Percentiles rank a stretch among this genome's conserved stretches.
These are phyloP conservation scores for Blastobotrys peoriensis DNA, from an alignment of 805 yeast species.

Conservation along the genomic window DNA sequence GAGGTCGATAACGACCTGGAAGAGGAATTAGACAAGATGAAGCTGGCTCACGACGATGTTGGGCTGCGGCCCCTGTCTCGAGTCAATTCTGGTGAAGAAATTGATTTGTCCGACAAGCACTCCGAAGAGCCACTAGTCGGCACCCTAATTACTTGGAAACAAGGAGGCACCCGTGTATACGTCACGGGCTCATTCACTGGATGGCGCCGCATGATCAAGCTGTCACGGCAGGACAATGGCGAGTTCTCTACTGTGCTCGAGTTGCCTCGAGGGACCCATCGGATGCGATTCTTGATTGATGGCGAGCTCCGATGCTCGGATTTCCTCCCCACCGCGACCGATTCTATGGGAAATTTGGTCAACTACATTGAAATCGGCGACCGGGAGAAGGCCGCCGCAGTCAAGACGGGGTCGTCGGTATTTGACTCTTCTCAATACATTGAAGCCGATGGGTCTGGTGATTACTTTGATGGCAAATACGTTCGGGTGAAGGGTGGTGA, in stretches of 20 bases:
- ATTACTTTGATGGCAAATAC: slow-evolving; percentile 10
- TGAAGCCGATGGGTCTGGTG: slow-evolving; percentile 6
- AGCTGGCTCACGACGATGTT: slow-evolving; percentile 28
- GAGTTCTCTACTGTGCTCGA: slow-evolving; percentile 29
- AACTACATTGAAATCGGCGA: slow-evolving; percentile 54
- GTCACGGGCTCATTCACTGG: slow-evolving; percentile 98
- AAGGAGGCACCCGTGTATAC: slow-evolving; percentile 93
- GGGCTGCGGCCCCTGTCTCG: slow-evolving; percentile 28
- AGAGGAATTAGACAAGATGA: slow-evolving; percentile 47
- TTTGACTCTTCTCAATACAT: neutral
- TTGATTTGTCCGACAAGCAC: slow-evolving; percentile 17
- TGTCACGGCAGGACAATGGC: slow-evolving; percentile 40
- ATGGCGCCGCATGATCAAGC: slow-evolving; percentile 96
- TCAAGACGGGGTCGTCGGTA: slow-evolving; percentile 1
- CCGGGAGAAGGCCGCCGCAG: slow-evolving; percentile 10
- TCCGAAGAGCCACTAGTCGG: slow-evolving; percentile 27
- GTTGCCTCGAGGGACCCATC: slow-evolving; percentile 79
- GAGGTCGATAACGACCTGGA: slow-evolving; percentile 34
- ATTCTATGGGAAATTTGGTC: slow-evolving; percentile 91
- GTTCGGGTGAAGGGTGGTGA: slow-evolving; percentile 21
- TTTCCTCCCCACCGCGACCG: slow-evolving; percentile 88
- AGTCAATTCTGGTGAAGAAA: slow-evolving; percentile 27
- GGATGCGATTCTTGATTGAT: slow-evolving; percentile 89
- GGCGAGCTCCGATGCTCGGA: slow-evolving; percentile 86
- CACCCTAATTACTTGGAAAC: slow-evolving; percentile 82